Evolutionary conservation across 2,329 filamentous ascomycete species (phyloP), one percentile per base, ranked within the genome.

Genomic region (Fusarium sp.): DNA sequence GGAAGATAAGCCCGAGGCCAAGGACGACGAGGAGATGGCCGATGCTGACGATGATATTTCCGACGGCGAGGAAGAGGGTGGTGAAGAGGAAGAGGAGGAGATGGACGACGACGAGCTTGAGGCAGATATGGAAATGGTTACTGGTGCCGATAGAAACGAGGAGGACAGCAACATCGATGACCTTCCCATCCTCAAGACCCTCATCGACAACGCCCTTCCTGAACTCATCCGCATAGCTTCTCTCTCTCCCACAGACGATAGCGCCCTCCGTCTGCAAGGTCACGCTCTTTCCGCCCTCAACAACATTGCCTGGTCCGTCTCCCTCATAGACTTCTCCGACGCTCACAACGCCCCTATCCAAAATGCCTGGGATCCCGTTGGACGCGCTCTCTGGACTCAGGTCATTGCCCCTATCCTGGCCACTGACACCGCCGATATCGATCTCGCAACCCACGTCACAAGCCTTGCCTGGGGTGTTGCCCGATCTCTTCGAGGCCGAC

Each of bases 231-330:
- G 82, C 20, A 81, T 86, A 20, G 78, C 82, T 34, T 80, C 79
- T 55, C 76, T 82, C 8, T 76, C 79, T 12, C 77, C 81, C 11
- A 73, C 75, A 11, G 78, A 80, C 55, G 81, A 83, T 20, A 80
- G 83, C 31, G 73, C 79, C 16, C 75, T 82, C 13, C 74, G 80
- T 8, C 78, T 90, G 40, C 86, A 86, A 65, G 77, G 77, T 20
- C 83, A 85, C 68, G 85, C 89, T 18, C 78, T 91, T 26, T 85
- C 86, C 3, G 84, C 88, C 16, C 82, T 92, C 61, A 90, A 87
- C 80, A 91, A 91, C 77, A 86, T 91, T 54, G 83, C 89, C 54
- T 91, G 89, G 88, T 89, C 88, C 12, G 81, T 90, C 40, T 88
- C 87, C 10, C 85, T 85, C 71, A 80, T 89, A 69, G 87, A 89